Percentiles rank a stretch among this genome's conserved stretches.
Conservation (phyloP, 2,329 filamentous ascomycete species). For the Penicillium brevicompactum region DNA sequence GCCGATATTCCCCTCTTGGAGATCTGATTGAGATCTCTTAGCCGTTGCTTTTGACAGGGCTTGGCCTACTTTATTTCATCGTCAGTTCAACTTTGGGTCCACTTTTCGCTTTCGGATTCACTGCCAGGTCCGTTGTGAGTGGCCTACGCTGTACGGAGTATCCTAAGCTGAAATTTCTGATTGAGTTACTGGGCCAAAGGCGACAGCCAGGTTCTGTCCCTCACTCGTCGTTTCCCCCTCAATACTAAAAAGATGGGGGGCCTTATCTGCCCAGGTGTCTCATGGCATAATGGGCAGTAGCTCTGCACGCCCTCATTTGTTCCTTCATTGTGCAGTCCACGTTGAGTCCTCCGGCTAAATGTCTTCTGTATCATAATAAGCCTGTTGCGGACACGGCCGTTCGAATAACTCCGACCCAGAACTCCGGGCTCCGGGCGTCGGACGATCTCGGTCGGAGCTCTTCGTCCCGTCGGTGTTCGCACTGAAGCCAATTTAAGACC, state of each 20-base stretch:
- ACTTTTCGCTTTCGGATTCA: neutral
- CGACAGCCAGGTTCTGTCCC: neutral
- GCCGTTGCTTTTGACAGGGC: neutral
- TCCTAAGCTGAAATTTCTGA: neutral
- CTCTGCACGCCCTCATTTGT: too few species aligned
- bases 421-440: neutral
- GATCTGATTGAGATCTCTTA: neutral
- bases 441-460: neutral
- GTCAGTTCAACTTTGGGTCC: neutral
- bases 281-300: too few species aligned
- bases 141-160: too few species aligned
- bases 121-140: neutral
- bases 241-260: too few species aligned
- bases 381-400: too few species aligned
- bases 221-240: neutral
- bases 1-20: neutral
- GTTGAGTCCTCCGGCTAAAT: too few species aligned
- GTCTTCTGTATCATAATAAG: too few species aligned
- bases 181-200: neutral
- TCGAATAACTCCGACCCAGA: too few species aligned
- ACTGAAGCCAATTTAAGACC: neutral
- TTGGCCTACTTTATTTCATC: constrained; percentile 1
- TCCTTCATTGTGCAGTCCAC: too few species aligned
- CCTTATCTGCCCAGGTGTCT: too few species aligned
- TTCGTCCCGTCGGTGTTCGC: neutral